Conservation (phyloP, 345 rosid species). For the Ricinus communis region DNA sequence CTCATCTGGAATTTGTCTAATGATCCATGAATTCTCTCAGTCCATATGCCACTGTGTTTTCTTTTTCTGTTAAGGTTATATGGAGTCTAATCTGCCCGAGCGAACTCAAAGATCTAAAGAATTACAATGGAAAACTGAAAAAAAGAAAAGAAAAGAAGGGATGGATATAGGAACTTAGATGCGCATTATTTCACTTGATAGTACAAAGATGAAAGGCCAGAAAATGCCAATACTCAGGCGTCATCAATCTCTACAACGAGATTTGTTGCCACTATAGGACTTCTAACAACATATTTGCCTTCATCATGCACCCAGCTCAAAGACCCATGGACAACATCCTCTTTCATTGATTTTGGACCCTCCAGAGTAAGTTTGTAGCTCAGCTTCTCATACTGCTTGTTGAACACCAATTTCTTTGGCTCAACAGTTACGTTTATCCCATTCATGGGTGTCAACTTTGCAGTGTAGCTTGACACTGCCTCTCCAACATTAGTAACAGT, state of each 20-base stretch:
- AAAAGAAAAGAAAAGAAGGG: too few relatives aligned
- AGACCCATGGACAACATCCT: conserved; percentile 42
- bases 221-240: not conserved
- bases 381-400: conserved; percentile 39
- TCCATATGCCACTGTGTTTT: too few relatives aligned
- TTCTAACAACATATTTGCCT: conserved; percentile 45
- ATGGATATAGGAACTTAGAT: too few relatives aligned
- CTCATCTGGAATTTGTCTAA: not conserved
- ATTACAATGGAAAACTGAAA: too few relatives aligned
- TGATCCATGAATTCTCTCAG: too few relatives aligned
- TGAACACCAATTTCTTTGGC: conserved; percentile 52
- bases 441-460: conserved; percentile 42
- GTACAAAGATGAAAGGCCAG: too few relatives aligned
- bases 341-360: conserved; percentile 42
- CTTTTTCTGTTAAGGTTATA: too few relatives aligned
- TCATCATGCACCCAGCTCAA: conserved; percentile 57
- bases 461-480: conserved; percentile 36
- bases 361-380: conserved; percentile 52
- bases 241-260: conserved; percentile 23
- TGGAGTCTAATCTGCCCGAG: too few relatives aligned
- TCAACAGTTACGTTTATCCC: conserved; percentile 53
- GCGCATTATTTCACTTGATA: too few relatives aligned
- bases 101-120: too few relatives aligned
- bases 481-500: conserved; percentile 55
- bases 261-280: conserved; percentile 54